Evolutionary conservation across 73 alveolate genomes (phyloP).

Genomic region (Paramecium pentaurelia): DNA sequence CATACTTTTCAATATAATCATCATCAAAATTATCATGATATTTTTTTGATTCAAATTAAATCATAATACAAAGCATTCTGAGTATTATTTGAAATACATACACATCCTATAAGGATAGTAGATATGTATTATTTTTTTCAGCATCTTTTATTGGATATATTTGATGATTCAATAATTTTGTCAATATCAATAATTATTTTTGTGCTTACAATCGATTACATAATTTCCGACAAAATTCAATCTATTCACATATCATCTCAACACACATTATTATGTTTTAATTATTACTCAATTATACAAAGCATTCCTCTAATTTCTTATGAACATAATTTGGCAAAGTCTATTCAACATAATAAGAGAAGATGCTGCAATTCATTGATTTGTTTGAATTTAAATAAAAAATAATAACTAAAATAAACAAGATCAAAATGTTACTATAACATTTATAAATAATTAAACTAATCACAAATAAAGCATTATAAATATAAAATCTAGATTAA

Average conservation of each 20-base stretch:
- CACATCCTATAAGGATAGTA: neutral
- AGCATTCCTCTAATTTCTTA: neutral
- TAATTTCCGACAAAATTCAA: neutral
- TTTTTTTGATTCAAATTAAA: neutral
- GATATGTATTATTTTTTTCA: neutral
- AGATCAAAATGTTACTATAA: neutral
- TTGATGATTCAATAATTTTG: neutral
- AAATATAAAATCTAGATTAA: neutral
- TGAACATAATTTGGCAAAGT: neutral
- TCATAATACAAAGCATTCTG: neutral
- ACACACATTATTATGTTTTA: neutral
- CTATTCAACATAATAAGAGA: neutral
- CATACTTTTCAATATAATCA: neutral
- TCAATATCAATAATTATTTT: neutral
- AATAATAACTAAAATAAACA: neutral
- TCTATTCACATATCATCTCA: neutral
- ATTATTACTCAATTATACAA: neutral
- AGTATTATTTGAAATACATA: neutral
- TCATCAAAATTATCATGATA: neutral
- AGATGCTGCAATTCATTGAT: neutral
- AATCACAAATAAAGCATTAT: neutral
- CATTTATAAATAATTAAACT: neutral
- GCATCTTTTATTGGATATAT: neutral
- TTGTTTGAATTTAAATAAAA: constrained; percentile 7
- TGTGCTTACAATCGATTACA: neutral